Evolutionary conservation across 345 rosid species (phyloP), one percentile per base, ranked within the genome.

Genomic region (Passiflora organensis): DNA sequence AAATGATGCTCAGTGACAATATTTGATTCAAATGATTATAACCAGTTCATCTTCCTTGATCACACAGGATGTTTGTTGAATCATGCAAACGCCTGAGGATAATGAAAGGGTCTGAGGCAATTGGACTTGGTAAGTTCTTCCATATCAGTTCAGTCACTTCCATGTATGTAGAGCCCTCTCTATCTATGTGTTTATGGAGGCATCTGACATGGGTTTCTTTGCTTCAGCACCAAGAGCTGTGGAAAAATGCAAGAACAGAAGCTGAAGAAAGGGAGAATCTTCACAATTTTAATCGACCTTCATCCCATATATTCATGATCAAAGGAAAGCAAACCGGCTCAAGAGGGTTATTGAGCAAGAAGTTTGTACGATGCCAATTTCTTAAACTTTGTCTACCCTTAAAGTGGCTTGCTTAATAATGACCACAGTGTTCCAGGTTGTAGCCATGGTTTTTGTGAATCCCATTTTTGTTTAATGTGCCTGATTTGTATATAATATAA

Each of bases 171-270:
- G 0, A 6, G 8, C 13, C 41, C 13, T 37, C 12, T 37, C 13
- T 2, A 37, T 37, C 13, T 37, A 37, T n/a, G n/a, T n/a, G n/a
- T n/a, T n/a, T n/a, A n/a, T n/a, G n/a, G n/a, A n/a, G n/a, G n/a
- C n/a, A n/a, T 37, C 43, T 41, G n/a, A 41, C 13, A 11, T 41
- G 13, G 13, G 13, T 13, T 43, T 15, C 2, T 9, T 22, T 16
- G 11, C 6, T 56, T 19, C 68, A 69, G 73, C 73, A 11, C 73
- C 73, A 0, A 69, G 73, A 63, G 68, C 73, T 20, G 68, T 69
- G 56, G 73, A 69, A 64, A 69, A 69, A 25, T 63, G 65, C 68
- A 69, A 58, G 68, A 69, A 58, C 78, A 81, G 96, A 72, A 71
- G 83, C 67, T 91, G 81, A 86, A 53, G 64, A 36, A 43, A 44